Conservation (phyloP, 192 early-diverging fungal genomes). For the Entomortierella parvispora region DNA sequence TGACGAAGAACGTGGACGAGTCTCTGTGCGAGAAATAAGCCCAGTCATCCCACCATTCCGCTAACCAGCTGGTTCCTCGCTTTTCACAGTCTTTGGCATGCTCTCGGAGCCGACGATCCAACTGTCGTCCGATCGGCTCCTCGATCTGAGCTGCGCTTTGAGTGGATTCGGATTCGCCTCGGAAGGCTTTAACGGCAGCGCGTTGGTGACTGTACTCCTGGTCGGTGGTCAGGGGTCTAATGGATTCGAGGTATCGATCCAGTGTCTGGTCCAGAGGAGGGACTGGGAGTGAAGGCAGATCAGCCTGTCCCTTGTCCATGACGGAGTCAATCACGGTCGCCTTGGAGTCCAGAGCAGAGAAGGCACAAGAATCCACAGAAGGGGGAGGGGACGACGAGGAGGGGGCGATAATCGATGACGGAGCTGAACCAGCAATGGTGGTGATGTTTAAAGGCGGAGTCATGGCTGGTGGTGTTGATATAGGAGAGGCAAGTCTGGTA, state of each 20-base stretch:
- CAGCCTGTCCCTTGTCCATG: conserved; percentile 48
- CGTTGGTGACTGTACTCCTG: conserved; percentile 59
- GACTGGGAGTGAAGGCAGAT: conserved; percentile 61
- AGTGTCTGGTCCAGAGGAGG: conserved; percentile 66
- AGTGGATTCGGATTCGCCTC: conserved; percentile 18
- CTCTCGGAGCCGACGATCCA: conserved; percentile 52
- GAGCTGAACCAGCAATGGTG: no score
- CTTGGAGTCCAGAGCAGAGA: no score
- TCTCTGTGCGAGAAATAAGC: conserved; percentile 45
- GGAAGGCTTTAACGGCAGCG: conserved; percentile 59
- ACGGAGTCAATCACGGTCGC: conserved; percentile 13
- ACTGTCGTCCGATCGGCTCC: conserved; percentile 14
- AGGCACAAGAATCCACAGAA: neutral
- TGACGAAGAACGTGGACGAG: conserved; percentile 50
- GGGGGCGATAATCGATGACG: neutral
- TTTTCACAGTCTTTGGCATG: conserved; percentile 57
- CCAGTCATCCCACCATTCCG: conserved; percentile 54
- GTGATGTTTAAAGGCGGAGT: neutral
- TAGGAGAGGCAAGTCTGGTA: conserved; percentile 8
- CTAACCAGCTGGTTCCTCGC: conserved; percentile 55
- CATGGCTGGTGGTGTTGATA: neutral
- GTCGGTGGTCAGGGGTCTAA: conserved; percentile 55
- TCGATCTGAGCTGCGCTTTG: neutral
- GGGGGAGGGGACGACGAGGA: neutral
- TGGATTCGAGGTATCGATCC: conserved; percentile 57